Conservation (phyloP, 129 eudicot species). For the Ambrosia trifida region DNA sequence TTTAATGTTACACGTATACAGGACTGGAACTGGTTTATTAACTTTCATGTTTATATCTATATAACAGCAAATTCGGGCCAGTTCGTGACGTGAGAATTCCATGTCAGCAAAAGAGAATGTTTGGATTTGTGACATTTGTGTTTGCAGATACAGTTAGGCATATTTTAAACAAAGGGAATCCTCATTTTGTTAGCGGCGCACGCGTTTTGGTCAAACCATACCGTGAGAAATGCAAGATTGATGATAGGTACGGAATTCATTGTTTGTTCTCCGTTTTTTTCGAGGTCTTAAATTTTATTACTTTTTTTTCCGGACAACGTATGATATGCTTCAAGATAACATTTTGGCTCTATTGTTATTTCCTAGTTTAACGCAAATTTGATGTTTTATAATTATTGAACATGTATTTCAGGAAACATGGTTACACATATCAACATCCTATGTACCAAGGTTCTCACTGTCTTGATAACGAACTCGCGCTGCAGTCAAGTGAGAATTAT, state of each 20-base stretch:
- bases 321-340: not conserved
- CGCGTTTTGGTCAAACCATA: constrained; percentile 96
- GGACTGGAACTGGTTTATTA: not conserved
- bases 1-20: not conserved
- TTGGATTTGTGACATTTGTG: constrained; percentile 84
- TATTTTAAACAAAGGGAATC: constrained; percentile 66
- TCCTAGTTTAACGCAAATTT: not conserved
- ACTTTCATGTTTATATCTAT: not conserved
- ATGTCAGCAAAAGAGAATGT: constrained; percentile 87
- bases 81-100: constrained; percentile 97
- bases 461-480: constrained; percentile 42
- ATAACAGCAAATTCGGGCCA: constrained; percentile 60
- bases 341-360: not conserved
- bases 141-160: constrained; percentile 67
- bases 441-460: constrained; percentile 38
- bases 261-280: not conserved
- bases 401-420: constrained; percentile 41
- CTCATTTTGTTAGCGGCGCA: constrained; percentile 86
- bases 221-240: constrained; percentile 64
- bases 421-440: constrained; percentile 38
- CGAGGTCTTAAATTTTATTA: not conserved
- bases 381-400: not conserved
- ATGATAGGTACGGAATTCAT: constrained; percentile 48
- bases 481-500: constrained; percentile 42
- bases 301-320: not conserved